A percentile compares a stretch with the other conserved stretches of the same genome.
phyloP scores from a whole-genome alignment of 768 basidiomycete species.

The Russula sp. region DNA sequence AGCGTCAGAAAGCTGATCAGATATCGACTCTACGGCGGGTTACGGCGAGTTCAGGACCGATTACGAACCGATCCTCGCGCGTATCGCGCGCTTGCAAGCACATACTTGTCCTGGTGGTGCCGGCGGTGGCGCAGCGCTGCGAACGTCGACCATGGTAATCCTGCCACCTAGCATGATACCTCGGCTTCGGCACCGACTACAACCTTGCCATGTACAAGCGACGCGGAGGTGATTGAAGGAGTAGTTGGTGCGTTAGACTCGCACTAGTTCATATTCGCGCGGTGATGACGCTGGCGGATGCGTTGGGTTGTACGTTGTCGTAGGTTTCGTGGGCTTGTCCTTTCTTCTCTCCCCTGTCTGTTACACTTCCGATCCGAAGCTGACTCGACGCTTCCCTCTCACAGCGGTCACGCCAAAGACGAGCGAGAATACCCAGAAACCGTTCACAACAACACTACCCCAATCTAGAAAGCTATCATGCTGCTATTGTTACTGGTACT shows the following conservation, averaged over 20 bases:
- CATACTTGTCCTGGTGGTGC: neutral
- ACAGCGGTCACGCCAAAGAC: slow-evolving; percentile 64
- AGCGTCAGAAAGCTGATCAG: neutral
- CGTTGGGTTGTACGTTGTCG: slow-evolving; percentile 81
- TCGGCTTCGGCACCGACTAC: slow-evolving; percentile 61
- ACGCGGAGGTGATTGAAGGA: slow-evolving; percentile 76
- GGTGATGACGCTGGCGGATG: slow-evolving; percentile 82
- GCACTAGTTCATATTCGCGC: slow-evolving; percentile 82
- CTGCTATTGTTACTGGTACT: neutral
- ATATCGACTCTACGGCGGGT: slow-evolving; percentile 46
- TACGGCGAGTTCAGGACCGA: slow-evolving; percentile 88
- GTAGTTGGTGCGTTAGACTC: slow-evolving; percentile 54
- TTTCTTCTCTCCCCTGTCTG: neutral
- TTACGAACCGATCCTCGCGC: slow-evolving; percentile 84
- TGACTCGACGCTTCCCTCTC: neutral
- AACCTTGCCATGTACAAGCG: slow-evolving; percentile 66
- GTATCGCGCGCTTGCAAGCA: slow-evolving; percentile 56
- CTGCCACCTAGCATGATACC: slow-evolving; percentile 76
- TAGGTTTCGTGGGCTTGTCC: slow-evolving; percentile 28
- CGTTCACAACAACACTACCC: neutral
- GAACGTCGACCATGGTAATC: slow-evolving; percentile 85
- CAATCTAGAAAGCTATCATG: slow-evolving; percentile 7
- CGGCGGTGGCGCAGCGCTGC: slow-evolving; percentile 48
- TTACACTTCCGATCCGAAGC: neutral
- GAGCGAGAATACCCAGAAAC: slow-evolving; percentile 23